These are phyloP conservation scores for Paraglomus occultum DNA, from an alignment of 192 early-diverging fungal species.

Conservation along the genomic window DNA sequence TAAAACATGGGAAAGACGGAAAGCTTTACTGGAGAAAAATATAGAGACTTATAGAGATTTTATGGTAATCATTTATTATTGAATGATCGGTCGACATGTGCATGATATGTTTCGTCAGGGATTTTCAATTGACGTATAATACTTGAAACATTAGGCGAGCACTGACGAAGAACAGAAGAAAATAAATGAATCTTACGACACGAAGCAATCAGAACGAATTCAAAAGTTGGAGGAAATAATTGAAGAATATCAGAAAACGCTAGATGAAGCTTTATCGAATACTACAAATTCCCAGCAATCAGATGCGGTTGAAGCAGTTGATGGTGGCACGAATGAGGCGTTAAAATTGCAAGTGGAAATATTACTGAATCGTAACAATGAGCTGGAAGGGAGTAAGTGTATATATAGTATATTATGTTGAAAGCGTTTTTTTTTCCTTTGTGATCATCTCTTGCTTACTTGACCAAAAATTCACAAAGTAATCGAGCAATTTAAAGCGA, in stretches of 20 bases:
- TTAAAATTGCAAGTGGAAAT: neutral
- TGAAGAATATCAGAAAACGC: neutral
- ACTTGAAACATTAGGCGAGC: constrained; percentile 10
- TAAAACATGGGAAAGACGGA: too few relatives aligned
- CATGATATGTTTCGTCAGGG: neutral
- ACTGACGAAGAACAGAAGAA: neutral
- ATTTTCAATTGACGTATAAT: neutral
- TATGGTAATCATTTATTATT: neutral
- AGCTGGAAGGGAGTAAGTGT: neutral
- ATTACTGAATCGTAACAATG: neutral
- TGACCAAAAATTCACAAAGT: neutral
- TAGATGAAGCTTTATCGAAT: neutral
- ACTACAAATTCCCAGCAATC: neutral
- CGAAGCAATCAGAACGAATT: neutral
- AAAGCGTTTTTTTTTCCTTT: neutral
- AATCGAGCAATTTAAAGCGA: too few relatives aligned
- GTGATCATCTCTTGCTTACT: neutral
- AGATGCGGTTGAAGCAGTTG: neutral
- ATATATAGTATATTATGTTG: neutral
- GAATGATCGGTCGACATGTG: neutral
- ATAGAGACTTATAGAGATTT: constrained; percentile 13
- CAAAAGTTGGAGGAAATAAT: constrained; percentile 12
- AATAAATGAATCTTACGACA: neutral
- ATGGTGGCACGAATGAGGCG: neutral
- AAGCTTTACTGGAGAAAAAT: neutral